Percentiles rank a stretch among this genome's conserved stretches.
Evolutionary conservation across 345 rosid genomes (phyloP).

Genomic region (Pseudoturritis turrita): DNA sequence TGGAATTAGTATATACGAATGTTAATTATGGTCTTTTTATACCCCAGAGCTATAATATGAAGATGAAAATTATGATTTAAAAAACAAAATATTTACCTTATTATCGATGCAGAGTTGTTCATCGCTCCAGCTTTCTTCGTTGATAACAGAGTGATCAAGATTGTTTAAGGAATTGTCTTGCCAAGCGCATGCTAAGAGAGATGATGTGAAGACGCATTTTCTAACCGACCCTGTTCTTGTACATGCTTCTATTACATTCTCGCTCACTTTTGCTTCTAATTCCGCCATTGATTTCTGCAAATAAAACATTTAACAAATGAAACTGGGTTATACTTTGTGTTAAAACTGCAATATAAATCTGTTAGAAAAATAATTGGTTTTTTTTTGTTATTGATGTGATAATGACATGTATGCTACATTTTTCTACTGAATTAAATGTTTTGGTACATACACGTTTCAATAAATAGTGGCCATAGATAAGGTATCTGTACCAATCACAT

Average conservation of each 20-base stretch:
- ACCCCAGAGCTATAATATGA: neutral
- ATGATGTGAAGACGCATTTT: constrained; percentile 69
- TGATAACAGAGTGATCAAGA: constrained; percentile 38
- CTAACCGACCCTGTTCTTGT: constrained; percentile 65
- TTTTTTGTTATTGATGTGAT: neutral
- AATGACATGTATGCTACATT: neutral
- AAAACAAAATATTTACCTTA: constrained; percentile 70
- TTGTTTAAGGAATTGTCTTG: constrained; percentile 31
- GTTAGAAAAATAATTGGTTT: too few species aligned
- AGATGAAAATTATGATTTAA: neutral
- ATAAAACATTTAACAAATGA: neutral
- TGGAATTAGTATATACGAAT: neutral
- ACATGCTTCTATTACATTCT: constrained; percentile 80
- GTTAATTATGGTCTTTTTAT: neutral
- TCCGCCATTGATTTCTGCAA: constrained; percentile 35
- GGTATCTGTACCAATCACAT: neutral
- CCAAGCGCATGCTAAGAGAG: constrained; percentile 79
- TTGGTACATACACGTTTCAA: constrained; percentile 6
- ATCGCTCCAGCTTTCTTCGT: constrained; percentile 73
- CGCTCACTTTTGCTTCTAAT: constrained; percentile 55
- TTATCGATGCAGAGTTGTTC: constrained; percentile 62
- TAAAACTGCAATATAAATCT: neutral
- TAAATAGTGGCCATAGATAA: neutral
- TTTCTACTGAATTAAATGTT: neutral
- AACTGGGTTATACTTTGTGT: neutral